Percentiles rank a stretch among this genome's conserved stretches.
phyloP scores from a whole-genome alignment of 176 grass and related monocot genomes.

The Phoenix roebelenii region DNA sequence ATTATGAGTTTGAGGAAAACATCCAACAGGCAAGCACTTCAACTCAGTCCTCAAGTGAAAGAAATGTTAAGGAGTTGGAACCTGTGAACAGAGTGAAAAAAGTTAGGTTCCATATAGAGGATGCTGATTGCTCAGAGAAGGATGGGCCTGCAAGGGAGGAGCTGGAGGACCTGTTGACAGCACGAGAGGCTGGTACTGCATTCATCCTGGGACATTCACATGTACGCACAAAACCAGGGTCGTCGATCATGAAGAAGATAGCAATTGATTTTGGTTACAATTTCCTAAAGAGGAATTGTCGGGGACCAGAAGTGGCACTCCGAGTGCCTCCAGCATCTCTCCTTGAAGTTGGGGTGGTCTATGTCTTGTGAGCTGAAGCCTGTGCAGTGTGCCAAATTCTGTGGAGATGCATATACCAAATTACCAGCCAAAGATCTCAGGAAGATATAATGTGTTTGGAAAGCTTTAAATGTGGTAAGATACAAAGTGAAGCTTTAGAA shows the following conservation, averaged over 20 bases:
- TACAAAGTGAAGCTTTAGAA: too few relatives aligned
- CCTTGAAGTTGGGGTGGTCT: slow-evolving; percentile 14
- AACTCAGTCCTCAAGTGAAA: not conserved
- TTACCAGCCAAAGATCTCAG: too few relatives aligned
- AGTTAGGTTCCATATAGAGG: slow-evolving; percentile 2
- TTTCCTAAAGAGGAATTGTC: slow-evolving; percentile 13
- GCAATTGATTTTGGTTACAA: slow-evolving; percentile 1
- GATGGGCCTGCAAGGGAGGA: not conserved
- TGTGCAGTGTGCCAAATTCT: not conserved
- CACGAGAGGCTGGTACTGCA: slow-evolving; percentile 1
- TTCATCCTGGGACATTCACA: slow-evolving; percentile 4
- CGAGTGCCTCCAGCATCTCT: slow-evolving; percentile 9
- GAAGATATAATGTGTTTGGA: too few relatives aligned
- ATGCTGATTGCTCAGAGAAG: not conserved
- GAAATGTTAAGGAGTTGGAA: not conserved
- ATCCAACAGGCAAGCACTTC: not conserved
- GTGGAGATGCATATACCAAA: too few relatives aligned
- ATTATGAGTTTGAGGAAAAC: not conserved
- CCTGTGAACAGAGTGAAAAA: not conserved
- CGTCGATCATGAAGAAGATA: slow-evolving; percentile 3
- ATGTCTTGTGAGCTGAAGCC: slow-evolving; percentile 1
- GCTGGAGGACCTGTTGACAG: not conserved
- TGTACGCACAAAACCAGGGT: slow-evolving; percentile 6
- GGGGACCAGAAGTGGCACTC: slow-evolving; percentile 7
- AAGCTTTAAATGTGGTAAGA: too few relatives aligned